phyloP scores from a whole-genome alignment of 1,284 basidiomycete genomes.

The Cutaneotrichosporon dermatis region DNA sequence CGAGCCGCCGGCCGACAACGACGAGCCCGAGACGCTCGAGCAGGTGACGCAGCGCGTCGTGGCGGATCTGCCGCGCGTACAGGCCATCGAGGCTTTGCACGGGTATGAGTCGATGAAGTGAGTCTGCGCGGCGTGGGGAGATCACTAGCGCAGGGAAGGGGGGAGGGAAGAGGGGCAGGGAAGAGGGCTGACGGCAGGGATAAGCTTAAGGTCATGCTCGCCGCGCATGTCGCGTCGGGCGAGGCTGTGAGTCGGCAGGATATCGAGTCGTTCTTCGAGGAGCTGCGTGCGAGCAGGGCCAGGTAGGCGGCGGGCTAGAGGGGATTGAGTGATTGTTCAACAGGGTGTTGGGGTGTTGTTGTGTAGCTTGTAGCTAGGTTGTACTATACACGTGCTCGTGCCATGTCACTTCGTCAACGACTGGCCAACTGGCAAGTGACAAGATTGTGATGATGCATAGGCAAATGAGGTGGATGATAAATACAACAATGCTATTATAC shows the following conservation, averaged over 20 bases:
- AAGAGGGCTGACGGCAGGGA: constrained; percentile 22
- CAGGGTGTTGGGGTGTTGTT: not conserved
- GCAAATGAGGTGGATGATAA: not conserved
- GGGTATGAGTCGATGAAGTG: constrained; percentile 30
- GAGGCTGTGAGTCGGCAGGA: constrained; percentile 36
- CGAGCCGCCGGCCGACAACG: constrained; percentile 41
- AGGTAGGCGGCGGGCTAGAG: not conserved
- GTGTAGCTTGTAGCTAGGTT: not conserved
- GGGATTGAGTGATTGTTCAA: not conserved
- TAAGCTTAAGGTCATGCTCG: constrained; percentile 36
- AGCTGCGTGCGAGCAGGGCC: constrained; percentile 14
- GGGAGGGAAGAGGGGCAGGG: no score
- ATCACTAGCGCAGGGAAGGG: no score
- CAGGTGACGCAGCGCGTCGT: constrained; percentile 39
- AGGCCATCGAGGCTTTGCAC: constrained; percentile 47
- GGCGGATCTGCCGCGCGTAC: constrained; percentile 36
- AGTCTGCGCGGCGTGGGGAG: constrained; percentile 12
- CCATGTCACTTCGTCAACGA: not conserved
- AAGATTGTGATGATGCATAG: not conserved
- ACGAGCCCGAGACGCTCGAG: constrained; percentile 41
- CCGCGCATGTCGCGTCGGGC: constrained; percentile 27
- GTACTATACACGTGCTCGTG: not conserved
- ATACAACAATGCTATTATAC: constrained; percentile 2
- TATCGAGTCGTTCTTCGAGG: constrained; percentile 39
- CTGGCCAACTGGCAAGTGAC: not conserved